Evolutionary conservation across 2,329 filamentous ascomycete species (phyloP), one percentile per base, ranked within the genome.

Genomic region (Knufia fluminis): DNA sequence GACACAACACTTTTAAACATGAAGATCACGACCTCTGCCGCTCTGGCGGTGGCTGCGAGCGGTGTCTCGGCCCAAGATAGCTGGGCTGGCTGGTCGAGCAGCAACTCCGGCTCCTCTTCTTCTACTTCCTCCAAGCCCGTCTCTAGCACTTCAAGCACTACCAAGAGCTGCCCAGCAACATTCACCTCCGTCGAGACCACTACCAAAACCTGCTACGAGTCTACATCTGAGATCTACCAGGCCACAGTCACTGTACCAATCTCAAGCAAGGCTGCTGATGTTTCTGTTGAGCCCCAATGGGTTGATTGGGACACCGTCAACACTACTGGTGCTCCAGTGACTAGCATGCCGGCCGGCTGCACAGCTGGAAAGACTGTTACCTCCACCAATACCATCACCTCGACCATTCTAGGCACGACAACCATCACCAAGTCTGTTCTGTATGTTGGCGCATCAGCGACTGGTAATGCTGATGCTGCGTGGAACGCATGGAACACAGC

Each of bases 11-110:
- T 3, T 48, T 24, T 23, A 16, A 48, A 48, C 12, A 48, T 48
- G 45, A 48, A 48, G 23, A n/a, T 48, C 22, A 48, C 45, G n/a
- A 40, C 45, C 26, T 48, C 45, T n/a, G 19, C 45, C 12, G 45
- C 35, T 8, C n/a, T 48, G 3, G 45, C 45, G 6, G 45, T 38
- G 17, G 32, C 35, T 12, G 32, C 45, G n/a, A 40, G 32, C 16
- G 24, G 19, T 19, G 45, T 33, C 23, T 31, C 45, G n/a, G 45
- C 45, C 4, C 43, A 46, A 23, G 45, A 48, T 28, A 48, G 45
- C 45, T 48, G 45, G 45, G 31, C 16, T 24, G 35, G 3, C 12
- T 48, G 45, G 45, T 38, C 45, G 7, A 19, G 14, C 22, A 31
- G n/a, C n/a, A n/a, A n/a, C n/a, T n/a, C n/a, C n/a, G n/a, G n/a